Base-by-base conservation (phyloP, 768 basidiomycete genomes). In the Pisolithus marmoratus region DNA sequence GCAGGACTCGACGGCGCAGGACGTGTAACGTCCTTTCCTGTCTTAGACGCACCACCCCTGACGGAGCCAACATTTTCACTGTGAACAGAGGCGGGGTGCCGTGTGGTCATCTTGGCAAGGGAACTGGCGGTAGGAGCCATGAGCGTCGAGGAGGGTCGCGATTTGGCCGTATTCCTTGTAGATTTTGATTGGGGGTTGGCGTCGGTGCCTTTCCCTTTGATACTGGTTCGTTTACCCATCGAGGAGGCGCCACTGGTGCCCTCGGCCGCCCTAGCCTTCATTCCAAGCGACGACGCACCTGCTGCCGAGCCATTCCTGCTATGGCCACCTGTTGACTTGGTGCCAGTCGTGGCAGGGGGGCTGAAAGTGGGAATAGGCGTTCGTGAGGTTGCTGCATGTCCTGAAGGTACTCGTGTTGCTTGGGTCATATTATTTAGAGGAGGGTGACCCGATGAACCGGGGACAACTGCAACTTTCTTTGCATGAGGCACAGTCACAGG, bases 111-210 rank as follows among this genome's bases (percentile, higher is more conserved):
- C 70, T 82, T 87, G 2, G 87, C 87, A 22, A 89, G 69, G 1
- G 87, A 90, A 58, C 86, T 87, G 2, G 84, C 87, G 1, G 87
- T 90, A 0, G 87, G 87, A 1, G 87, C 86, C 47, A 85, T 69
- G 12, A 90, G 71, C 36, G 83, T 77, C 3, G 81, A 79, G 7
- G 69, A 68, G 0, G 65, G 67, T 34, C 72, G 67, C 14, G 51
- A 60, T 38, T 63, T 54, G 2, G 59, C 57, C 36, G 61, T 57
- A 36, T 41, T 37, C n/a, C 36, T 14, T 38, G 23, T n/a, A 2
- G 47, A 49, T 27, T 58, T 60, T 26, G 17, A 24, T 4, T 52
- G 52, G 14, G 48, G 44, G 47, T 42, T 58, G 19, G 45, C 17
- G 23, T 45, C 20, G 11, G 56, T 46, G 11, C 53, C 44, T 34